A percentile compares a stretch with the other conserved stretches of the same genome.
Conservation (phyloP, 1,139 yeast genomes). For the Geotrichum siamense region DNA sequence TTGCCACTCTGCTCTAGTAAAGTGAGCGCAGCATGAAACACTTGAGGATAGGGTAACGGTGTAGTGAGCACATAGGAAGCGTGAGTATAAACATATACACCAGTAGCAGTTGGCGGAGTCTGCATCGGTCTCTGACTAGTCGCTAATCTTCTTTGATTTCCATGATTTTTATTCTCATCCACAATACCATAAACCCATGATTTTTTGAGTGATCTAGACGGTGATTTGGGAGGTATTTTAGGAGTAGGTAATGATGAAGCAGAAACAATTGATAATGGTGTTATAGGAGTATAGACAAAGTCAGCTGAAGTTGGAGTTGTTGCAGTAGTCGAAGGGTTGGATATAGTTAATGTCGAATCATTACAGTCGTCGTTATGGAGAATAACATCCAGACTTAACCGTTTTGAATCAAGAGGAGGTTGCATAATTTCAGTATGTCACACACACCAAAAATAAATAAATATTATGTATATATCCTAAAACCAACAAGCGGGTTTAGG, state of each 20-base stretch:
- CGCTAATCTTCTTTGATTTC: too few relatives aligned
- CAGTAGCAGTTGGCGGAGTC: too few relatives aligned
- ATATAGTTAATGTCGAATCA: too few relatives aligned
- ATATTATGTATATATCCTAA: too few relatives aligned
- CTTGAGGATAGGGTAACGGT: conserved; percentile 1
- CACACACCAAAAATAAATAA: too few relatives aligned
- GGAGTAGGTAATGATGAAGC: neutral
- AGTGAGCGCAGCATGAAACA: neutral
- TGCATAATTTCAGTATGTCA: too few relatives aligned
- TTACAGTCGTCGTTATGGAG: too few relatives aligned
- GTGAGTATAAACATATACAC: neutral
- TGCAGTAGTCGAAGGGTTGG: neutral
- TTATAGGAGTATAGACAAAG: neutral
- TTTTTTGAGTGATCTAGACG: neutral
- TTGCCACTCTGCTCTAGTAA: neutral
- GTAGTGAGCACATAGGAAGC: neutral
- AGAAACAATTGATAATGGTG: neutral
- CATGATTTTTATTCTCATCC: too few relatives aligned
- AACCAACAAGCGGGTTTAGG: too few relatives aligned
- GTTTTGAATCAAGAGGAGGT: neutral
- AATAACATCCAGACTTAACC: conserved; percentile 2
- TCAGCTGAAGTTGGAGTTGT: neutral
- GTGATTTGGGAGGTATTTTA: conserved; percentile 2
- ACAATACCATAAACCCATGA: conserved; percentile 2
- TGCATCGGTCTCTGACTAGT: too few relatives aligned